Evolutionary conservation across 1,139 yeast species (phyloP), one percentile per base, ranked within the genome.

Genomic region (Yarrowia galli): DNA sequence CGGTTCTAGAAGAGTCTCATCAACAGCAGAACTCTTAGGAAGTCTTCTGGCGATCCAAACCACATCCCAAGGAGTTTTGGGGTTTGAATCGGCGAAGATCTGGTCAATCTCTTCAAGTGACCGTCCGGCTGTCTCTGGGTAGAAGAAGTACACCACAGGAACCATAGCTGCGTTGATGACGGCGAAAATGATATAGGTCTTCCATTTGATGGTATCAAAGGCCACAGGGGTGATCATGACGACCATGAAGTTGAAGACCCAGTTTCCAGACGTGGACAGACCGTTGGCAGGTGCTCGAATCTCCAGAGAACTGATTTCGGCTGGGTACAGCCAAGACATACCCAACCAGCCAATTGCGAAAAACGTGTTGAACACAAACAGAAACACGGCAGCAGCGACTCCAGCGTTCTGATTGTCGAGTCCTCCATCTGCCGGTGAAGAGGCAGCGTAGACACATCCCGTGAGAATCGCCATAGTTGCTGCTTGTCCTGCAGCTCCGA

Each of bases 261-360:
- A 91, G 80, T 91, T 91, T 43, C 90, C 85, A 18, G 91, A 90
- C 45, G 87, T 82, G 67, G 93, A 89, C 67, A 91, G 80, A 56
- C 93, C 88, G 81, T 90, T 88, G 68, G 92, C 91, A 79, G 89
- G 87, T 38, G 92, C 86, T 79, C 96, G 85, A 70, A 89, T 87
- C 72, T 92, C 86, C 72, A 89, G 82, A 66, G 96, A 91, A 78
- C 86, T 89, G 53, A 89, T 82, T 79, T 91, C 97, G 48, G 95
- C 89, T 66, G 89, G 85, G 72, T 90, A 88, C 68, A 89, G 89
- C 86, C 88, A 91, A 49, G 88, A 88, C 74, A 88, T 86, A 73
- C 96, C 93, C 70, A 93, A 96, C 96, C 96, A 91, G 7, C 96
- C 87, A 43, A 89, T 84, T 40, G 97, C 93, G 77, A 91, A 91